phyloP scores from a whole-genome alignment of 1,139 yeast species.

The Zygosaccharomyces pseudobailii region DNA sequence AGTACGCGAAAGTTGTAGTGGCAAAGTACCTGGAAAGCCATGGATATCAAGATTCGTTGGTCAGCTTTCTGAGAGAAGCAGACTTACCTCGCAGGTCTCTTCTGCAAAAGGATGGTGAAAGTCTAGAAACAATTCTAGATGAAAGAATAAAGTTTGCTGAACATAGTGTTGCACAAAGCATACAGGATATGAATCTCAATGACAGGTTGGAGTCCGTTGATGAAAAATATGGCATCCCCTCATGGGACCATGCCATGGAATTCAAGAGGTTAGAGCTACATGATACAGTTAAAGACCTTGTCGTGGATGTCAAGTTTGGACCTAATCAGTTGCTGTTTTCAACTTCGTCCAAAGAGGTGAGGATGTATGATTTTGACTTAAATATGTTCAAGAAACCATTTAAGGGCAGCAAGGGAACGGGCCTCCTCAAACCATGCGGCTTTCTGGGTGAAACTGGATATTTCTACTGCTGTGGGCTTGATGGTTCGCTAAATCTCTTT shows the following conservation, averaged over 20 bases:
- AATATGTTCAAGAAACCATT: not conserved
- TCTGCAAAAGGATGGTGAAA: constrained; percentile 12
- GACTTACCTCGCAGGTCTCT: constrained; percentile 34
- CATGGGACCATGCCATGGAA: constrained; percentile 18
- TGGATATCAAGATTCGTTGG: constrained; percentile 44
- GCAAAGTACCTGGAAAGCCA: constrained; percentile 53
- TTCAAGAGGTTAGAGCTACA: constrained; percentile 2
- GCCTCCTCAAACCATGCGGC: constrained; percentile 35
- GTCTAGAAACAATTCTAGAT: constrained; percentile 45
- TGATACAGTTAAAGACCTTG: not conserved
- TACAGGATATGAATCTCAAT: constrained; percentile 18
- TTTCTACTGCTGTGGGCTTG: constrained; percentile 35
- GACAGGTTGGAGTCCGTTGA: constrained; percentile 4
- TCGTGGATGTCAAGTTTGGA: not conserved
- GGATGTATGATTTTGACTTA: constrained; percentile 9
- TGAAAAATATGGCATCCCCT: not conserved
- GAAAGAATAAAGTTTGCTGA: constrained; percentile 45
- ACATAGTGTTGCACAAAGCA: constrained; percentile 12
- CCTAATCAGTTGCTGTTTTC: constrained; percentile 11
- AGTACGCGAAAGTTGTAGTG: constrained; percentile 39
- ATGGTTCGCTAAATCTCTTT: constrained; percentile 31
- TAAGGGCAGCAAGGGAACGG: constrained; percentile 5
- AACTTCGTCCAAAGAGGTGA: constrained; percentile 16
- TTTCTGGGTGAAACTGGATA: constrained; percentile 7
- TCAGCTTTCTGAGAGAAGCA: constrained; percentile 45